These are phyloP conservation scores for Metarhizium album DNA, from an alignment of 2,329 filamentous ascomycete species.

Conservation along the genomic window DNA sequence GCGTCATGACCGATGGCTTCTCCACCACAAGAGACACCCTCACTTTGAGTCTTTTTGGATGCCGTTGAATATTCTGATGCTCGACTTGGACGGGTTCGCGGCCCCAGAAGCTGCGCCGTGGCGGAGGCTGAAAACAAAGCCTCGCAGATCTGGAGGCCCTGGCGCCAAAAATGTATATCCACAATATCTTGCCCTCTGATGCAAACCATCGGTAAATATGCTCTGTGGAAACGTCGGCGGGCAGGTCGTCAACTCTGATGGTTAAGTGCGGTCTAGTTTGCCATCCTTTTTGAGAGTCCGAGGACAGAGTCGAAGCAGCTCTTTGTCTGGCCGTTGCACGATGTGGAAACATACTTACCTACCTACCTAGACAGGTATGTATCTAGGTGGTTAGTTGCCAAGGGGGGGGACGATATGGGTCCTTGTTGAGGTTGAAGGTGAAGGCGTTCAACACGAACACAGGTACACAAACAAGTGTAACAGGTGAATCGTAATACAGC, in stretches of 20 bases:
- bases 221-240: constrained; percentile 23
- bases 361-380: no score
- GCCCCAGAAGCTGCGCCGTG: constrained; percentile 39
- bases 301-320: background rate
- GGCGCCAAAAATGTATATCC: constrained; percentile 42
- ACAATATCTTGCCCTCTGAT: constrained; percentile 39
- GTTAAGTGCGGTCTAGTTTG: constrained; percentile 22
- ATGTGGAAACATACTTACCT: no score
- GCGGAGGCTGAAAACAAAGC: constrained; percentile 49
- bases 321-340: no score
- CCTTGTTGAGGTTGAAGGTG: no score
- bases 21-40: constrained; percentile 2
- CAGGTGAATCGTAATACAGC: no score
- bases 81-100: constrained; percentile 18
- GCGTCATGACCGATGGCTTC: background rate
- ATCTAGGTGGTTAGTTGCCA: no score
- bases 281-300: constrained; percentile 15
- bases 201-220: constrained; percentile 43
- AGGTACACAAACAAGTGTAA: no score
- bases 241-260: constrained; percentile 23
- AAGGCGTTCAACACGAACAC: no score
- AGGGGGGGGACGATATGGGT: no score
- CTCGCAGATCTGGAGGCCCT: constrained; percentile 19
- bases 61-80: constrained; percentile 11
- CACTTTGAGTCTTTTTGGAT: constrained; percentile 14